These are phyloP conservation scores for Mortierella sp. DNA, from an alignment of 371 early-diverging fungal species.

Conservation along the genomic window DNA sequence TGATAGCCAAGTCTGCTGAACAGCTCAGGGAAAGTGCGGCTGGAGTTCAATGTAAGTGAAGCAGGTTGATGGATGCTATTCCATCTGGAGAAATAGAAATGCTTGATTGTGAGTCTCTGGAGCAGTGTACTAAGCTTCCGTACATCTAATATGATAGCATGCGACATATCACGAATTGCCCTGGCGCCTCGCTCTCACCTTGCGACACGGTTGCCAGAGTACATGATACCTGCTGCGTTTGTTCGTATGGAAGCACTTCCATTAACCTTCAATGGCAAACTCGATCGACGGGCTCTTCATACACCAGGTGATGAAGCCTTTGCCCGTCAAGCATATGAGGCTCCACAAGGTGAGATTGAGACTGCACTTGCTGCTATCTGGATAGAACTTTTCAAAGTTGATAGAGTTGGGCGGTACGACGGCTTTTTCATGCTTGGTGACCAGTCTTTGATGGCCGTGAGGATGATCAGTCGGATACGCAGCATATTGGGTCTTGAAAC, in stretches of 20 bases:
- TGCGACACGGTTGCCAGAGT: constrained; percentile 16
- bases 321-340: constrained; percentile 10
- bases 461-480: constrained; percentile 14
- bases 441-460: constrained; percentile 38
- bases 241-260: constrained; percentile 7
- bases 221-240: constrained; percentile 41
- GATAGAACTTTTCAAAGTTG: constrained; percentile 14
- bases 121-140: neutral
- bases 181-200: constrained; percentile 7
- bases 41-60: too few relatives aligned
- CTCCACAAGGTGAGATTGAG: constrained; percentile 22
- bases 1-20: neutral
- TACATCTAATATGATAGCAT: too few relatives aligned
- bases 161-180: neutral
- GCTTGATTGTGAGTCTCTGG: too few relatives aligned
- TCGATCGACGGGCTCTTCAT: constrained; percentile 27
- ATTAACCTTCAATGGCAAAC: constrained; percentile 17
- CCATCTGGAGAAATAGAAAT: too few relatives aligned
- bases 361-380: constrained; percentile 12
- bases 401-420: constrained; percentile 16
- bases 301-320: constrained; percentile 7
- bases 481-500: neutral
- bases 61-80: too few relatives aligned
- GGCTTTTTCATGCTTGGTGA: constrained; percentile 21
- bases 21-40: too few relatives aligned